These are phyloP conservation scores for Silene noctiflora DNA, from an alignment of 179 eudicot genomes.

Conservation along the genomic window DNA sequence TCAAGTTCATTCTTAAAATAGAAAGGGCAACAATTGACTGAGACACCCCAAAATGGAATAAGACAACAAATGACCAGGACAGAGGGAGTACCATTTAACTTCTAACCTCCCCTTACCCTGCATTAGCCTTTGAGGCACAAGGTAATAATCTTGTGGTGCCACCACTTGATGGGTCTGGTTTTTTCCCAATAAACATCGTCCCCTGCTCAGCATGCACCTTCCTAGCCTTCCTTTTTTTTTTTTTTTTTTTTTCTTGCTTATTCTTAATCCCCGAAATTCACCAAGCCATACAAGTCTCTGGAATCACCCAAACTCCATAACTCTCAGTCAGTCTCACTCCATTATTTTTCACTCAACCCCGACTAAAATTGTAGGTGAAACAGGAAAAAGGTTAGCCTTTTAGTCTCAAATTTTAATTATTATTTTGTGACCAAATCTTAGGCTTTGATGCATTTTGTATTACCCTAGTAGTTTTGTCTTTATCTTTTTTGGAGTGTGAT, in stretches of 20 bases:
- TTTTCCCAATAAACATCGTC: too few species aligned
- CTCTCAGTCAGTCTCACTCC: background rate
- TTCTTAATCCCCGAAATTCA: too few species aligned
- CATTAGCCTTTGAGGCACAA: background rate
- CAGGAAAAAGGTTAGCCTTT: background rate
- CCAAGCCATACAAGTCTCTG: background rate
- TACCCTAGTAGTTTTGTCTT: background rate
- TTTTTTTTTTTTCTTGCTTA: too few species aligned
- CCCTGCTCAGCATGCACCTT: background rate
- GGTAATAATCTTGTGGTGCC: background rate
- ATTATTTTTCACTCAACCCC: background rate
- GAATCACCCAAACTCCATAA: background rate
- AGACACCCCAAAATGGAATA: too few species aligned
- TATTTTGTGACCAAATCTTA: too few species aligned
- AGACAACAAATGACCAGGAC: too few species aligned
- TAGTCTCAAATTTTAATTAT: background rate
- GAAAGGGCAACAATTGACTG: too few species aligned
- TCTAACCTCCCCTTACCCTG: background rate
- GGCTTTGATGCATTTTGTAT: background rate
- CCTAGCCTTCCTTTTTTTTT: too few species aligned
- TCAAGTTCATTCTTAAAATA: too few species aligned
- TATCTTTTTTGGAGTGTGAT: background rate
- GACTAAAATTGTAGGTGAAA: background rate
- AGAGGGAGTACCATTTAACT: background rate
- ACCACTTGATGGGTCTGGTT: too few species aligned